Evolutionary conservation across 2,329 filamentous ascomycete species (phyloP).

Genomic region (Ophiobolus disseminans): DNA sequence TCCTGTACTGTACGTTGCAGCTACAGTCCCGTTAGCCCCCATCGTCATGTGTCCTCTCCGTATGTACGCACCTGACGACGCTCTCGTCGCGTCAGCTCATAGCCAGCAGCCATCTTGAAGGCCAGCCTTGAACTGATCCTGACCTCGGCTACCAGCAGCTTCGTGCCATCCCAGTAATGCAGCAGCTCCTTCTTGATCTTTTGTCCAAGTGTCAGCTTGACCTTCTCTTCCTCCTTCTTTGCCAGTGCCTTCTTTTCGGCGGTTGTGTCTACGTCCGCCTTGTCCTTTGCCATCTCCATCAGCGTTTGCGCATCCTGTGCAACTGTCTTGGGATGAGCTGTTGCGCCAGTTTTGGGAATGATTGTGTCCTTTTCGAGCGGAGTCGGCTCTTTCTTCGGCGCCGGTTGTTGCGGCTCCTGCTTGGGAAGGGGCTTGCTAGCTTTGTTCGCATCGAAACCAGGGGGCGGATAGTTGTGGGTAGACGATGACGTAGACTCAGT

Average conservation of each 20-base stretch:
- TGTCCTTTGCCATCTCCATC: slow-evolving; percentile 68
- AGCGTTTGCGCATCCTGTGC: slow-evolving; percentile 60
- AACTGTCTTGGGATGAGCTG: slow-evolving; percentile 55
- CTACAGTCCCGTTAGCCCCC: slow-evolving; percentile 48
- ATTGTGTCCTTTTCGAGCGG: slow-evolving; percentile 41
- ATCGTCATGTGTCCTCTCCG: too few relatives aligned
- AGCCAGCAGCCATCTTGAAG: slow-evolving; percentile 96
- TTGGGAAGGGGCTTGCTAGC: slow-evolving; percentile 82
- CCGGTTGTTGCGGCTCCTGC: slow-evolving; percentile 52
- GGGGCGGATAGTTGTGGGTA: slow-evolving; percentile 71
- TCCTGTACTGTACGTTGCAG: slow-evolving; percentile 93
- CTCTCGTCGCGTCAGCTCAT: slow-evolving; percentile 93
- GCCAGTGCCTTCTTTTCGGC: slow-evolving; percentile 64
- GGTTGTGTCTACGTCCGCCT: slow-evolving; percentile 57
- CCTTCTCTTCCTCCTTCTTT: slow-evolving; percentile 70
- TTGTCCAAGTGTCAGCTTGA: slow-evolving; percentile 87
- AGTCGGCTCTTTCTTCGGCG: slow-evolving; percentile 30
- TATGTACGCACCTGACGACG: slow-evolving; percentile 75
- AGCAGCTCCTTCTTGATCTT: slow-evolving; percentile 92
- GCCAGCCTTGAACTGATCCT: slow-evolving; percentile 90
- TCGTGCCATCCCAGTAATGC: slow-evolving; percentile 99
- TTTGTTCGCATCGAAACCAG: slow-evolving; percentile 88
- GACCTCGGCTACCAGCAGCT: slow-evolving; percentile 89
- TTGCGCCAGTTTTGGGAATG: slow-evolving; percentile 49
- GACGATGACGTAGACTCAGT: slow-evolving; percentile 64